Evolutionary conservation across 1,284 basidiomycete species (phyloP).

Genomic region (Nidula niveotomentosa): DNA sequence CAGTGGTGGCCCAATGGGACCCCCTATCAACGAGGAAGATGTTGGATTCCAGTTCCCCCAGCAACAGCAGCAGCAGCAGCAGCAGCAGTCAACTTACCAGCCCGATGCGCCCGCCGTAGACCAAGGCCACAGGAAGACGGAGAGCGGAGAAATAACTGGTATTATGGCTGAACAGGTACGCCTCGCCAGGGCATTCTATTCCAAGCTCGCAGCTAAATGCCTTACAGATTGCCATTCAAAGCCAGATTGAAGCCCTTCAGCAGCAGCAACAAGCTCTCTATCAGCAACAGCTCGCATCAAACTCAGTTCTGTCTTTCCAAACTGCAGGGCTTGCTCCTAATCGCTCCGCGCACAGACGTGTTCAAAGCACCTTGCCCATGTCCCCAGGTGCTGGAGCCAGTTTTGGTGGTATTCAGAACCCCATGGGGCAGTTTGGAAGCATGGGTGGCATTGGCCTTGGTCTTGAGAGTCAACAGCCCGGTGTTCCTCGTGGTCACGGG

Average conservation of each 20-base stretch:
- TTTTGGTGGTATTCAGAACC: conserved; percentile 49
- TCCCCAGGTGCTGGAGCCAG: conserved; percentile 43
- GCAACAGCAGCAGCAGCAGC: conserved; percentile 23
- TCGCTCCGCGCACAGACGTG: conserved; percentile 76
- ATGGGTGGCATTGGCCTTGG: conserved; percentile 56
- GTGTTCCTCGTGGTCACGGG: conserved; percentile 82
- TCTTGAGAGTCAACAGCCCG: conserved; percentile 63
- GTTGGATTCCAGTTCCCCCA: conserved; percentile 82
- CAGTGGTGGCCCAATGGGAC: conserved; percentile 57
- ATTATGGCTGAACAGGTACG: conserved; percentile 90
- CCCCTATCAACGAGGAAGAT: conserved; percentile 79
- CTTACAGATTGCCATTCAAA: conserved; percentile 82
- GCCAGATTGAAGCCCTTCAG: conserved; percentile 88
- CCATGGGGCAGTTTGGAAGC: conserved; percentile 70
- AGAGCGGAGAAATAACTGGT: conserved; percentile 76
- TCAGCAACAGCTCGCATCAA: conserved; percentile 82
- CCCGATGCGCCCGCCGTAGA: conserved; percentile 38
- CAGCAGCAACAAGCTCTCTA: conserved; percentile 88
- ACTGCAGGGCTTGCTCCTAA: conserved; percentile 69
- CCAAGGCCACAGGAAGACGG: conserved; percentile 51
- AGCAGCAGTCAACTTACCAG: conserved; percentile 22
- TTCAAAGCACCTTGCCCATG: conserved; percentile 83
- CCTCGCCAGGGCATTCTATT: conserved; percentile 1
- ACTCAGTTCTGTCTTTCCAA: conserved; percentile 71
- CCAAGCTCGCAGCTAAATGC: background rate